These are phyloP conservation scores for Pouteria campechiana DNA, from an alignment of 179 eudicot species.

Conservation along the genomic window DNA sequence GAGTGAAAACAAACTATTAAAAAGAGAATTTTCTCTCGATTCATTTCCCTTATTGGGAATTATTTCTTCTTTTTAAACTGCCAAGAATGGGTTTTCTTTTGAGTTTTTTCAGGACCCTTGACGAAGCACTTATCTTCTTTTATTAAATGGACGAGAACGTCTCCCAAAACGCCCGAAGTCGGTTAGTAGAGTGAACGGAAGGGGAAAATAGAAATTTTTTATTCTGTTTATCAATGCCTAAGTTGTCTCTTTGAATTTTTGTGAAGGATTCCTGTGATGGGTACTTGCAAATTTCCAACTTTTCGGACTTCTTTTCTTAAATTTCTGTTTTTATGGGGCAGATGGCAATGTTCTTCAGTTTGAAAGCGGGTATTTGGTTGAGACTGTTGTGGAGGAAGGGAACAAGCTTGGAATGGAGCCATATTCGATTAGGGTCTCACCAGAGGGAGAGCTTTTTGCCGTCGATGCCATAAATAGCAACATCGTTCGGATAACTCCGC, in stretches of 20 bases:
- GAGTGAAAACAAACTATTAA: too few species aligned
- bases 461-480: slow-evolving; percentile 40
- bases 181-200: too few species aligned
- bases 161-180: slow-evolving; percentile 28
- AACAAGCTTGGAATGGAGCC: slow-evolving; percentile 41
- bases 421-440: slow-evolving; percentile 27
- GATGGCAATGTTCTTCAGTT: slow-evolving; percentile 36
- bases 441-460: slow-evolving; percentile 46
- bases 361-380: slow-evolving; percentile 40
- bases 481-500: slow-evolving; percentile 38
- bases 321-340: slow-evolving; percentile 8
- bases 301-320: too few species aligned
- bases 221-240: too few species aligned
- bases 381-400: slow-evolving; percentile 43
- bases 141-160: slow-evolving; percentile 28
- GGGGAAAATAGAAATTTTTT: too few species aligned
- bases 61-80: too few species aligned
- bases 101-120: slow-evolving; percentile 33
- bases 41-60: too few species aligned
- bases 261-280: too few species aligned
- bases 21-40: too few species aligned
- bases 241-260: too few species aligned
- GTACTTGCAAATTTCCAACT: too few species aligned
- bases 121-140: slow-evolving; percentile 31
- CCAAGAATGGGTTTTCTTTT: too few species aligned